Evolutionary conservation across 208 protist genomes (phyloP).

Genomic region (Wallacemonas sp.): DNA sequence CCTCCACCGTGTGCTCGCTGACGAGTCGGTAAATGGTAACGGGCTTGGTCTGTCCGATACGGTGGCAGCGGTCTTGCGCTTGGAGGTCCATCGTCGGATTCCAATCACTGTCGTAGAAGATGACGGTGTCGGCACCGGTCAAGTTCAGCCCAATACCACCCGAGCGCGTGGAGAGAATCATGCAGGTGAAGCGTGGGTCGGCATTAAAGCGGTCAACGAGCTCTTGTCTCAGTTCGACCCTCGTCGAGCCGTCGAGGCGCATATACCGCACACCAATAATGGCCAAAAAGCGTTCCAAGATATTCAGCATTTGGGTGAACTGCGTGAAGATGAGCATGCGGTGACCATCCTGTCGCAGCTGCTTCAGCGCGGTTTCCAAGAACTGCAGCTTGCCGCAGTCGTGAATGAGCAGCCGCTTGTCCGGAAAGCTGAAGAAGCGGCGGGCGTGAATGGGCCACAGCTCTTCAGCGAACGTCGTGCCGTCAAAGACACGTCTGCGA

Average conservation of each 20-base stretch:
- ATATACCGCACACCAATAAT: conserved; percentile 92
- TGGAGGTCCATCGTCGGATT: conserved; percentile 99
- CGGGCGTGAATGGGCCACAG: conserved; percentile 75
- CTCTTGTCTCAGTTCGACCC: conserved; percentile 87
- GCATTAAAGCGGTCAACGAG: conserved; percentile 95
- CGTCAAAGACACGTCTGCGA: conserved; percentile 47
- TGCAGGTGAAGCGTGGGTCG: conserved; percentile 93
- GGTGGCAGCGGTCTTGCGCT: conserved; percentile 97
- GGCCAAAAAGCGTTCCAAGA: conserved; percentile 96
- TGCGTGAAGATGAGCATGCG: conserved; percentile 99
- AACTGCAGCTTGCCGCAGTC: conserved; percentile 97
- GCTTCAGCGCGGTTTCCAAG: conserved; percentile 76
- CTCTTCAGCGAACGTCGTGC: conserved; percentile 49
- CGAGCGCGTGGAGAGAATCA: conserved; percentile 97
- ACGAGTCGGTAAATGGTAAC: conserved; percentile 97
- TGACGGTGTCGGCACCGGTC: conserved; percentile 98
- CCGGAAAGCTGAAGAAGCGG: conserved; percentile 92
- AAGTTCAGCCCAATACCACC: conserved; percentile 99
- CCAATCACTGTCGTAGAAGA: conserved; percentile 99
- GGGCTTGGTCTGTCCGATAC: conserved; percentile 97
- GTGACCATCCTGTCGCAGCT: conserved; percentile 85
- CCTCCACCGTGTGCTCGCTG: conserved; percentile 95
- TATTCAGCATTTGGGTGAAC: conserved; percentile 97
- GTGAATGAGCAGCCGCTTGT: conserved; percentile 94
- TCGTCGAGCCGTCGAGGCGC: conserved; percentile 94